Evolutionary conservation across 2,329 filamentous ascomycete genomes (phyloP).

Genomic region (Fusarium circinatum): DNA sequence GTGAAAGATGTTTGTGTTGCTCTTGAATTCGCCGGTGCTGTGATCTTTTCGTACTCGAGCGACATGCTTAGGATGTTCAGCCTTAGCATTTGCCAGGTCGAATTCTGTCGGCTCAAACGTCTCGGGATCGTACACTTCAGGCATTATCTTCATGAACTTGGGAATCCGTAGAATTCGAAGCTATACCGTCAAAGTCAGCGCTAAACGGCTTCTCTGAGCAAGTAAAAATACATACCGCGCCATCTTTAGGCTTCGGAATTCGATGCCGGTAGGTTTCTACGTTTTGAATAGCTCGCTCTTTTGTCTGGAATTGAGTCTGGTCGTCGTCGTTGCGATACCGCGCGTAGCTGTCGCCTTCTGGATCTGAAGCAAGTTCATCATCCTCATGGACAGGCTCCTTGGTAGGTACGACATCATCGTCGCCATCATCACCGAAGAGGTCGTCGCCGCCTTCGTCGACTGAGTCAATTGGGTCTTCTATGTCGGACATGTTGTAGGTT

Average conservation of each 20-base stretch:
- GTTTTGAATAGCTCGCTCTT: slow-evolving; percentile 69
- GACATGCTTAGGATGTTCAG: slow-evolving; percentile 70
- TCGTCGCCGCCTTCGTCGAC: slow-evolving; percentile 69
- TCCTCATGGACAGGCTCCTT: slow-evolving; percentile 73
- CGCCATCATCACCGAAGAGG: slow-evolving; percentile 69
- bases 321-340: slow-evolving; percentile 57
- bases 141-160: slow-evolving; percentile 75
- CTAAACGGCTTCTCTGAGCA: background rate
- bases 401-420: slow-evolving; percentile 67
- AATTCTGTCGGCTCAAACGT: slow-evolving; percentile 70
- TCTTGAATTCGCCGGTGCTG: slow-evolving; percentile 73
- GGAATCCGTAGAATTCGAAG: slow-evolving; percentile 77
- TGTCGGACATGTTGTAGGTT: slow-evolving; percentile 61
- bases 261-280: slow-evolving; percentile 75
- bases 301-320: slow-evolving; percentile 58
- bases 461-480: slow-evolving; percentile 63
- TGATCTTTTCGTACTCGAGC: slow-evolving; percentile 76
- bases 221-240: slow-evolving; percentile 63
- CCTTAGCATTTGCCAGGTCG: slow-evolving; percentile 62
- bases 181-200: slow-evolving; percentile 53
- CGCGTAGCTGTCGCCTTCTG: slow-evolving; percentile 55
- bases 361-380: slow-evolving; percentile 65
- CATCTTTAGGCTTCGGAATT: slow-evolving; percentile 76
- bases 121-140: slow-evolving; percentile 72
- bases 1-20: slow-evolving; percentile 77